Percentiles rank a stretch among this genome's conserved stretches.
These are phyloP conservation scores for Coemansia sp. DNA, from an alignment of 192 early-diverging fungal species.

Conservation along the genomic window DNA sequence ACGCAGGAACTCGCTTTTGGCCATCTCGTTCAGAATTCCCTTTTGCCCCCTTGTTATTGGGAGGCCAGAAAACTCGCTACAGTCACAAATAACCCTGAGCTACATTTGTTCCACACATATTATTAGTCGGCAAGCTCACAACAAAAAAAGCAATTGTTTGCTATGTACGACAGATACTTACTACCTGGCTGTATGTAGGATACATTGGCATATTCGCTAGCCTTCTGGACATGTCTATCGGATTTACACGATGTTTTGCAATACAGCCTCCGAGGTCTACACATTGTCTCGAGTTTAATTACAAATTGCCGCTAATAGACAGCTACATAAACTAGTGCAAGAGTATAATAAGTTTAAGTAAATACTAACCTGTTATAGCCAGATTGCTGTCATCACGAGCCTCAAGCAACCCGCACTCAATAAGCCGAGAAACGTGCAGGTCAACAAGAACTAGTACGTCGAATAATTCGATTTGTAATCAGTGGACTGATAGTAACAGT, in stretches of 20 bases:
- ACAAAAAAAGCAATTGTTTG: background rate
- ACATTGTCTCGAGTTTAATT: background rate
- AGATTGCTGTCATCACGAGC: background rate
- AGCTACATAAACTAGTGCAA: background rate
- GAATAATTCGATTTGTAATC: background rate
- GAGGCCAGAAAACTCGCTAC: conserved; percentile 28
- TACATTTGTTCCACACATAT: conserved; percentile 7
- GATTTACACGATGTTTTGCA: conserved; percentile 37
- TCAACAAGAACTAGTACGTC: conserved; percentile 5
- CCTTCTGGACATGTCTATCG: conserved; percentile 20
- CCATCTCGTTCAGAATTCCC: conserved; percentile 40
- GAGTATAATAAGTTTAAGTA: background rate
- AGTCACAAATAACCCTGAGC: conserved; percentile 23
- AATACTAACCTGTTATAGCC: background rate
- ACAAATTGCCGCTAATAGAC: background rate
- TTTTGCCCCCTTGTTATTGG: conserved; percentile 40
- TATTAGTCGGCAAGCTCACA: background rate
- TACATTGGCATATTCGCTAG: conserved; percentile 11
- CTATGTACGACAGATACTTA: conserved; percentile 11
- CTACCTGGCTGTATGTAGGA: conserved; percentile 30
- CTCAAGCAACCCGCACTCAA: background rate
- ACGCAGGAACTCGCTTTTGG: conserved; percentile 17
- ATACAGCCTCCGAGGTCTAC: conserved; percentile 36
- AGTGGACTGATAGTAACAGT: background rate
- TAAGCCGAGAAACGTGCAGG: conserved; percentile 5